A percentile compares a stretch with the other conserved stretches of the same genome.
These are phyloP conservation scores for Penicillium hesseltinei DNA, from an alignment of 2,329 filamentous ascomycete species.

Conservation along the genomic window DNA sequence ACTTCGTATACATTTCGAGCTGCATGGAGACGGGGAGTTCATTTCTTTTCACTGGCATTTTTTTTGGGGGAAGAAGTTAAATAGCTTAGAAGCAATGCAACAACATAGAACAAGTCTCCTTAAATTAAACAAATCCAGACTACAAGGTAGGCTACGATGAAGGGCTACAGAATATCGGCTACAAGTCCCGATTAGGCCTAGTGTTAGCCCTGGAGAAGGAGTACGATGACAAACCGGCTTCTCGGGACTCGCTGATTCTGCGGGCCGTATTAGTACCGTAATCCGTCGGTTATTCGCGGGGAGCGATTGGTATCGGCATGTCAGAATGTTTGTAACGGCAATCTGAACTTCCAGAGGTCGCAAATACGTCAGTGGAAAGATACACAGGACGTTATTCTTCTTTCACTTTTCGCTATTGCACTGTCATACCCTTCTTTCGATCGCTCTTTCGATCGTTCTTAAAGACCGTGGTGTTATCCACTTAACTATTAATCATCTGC, in stretches of 20 bases:
- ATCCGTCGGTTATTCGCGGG: constrained; percentile 17
- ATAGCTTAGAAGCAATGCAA: constrained; percentile 6
- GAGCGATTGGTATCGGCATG: constrained; percentile 34
- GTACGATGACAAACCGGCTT: constrained; percentile 22
- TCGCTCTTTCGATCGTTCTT: neutral
- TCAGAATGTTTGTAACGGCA: constrained; percentile 21
- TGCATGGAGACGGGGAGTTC: constrained; percentile 18
- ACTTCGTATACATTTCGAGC: constrained; percentile 20
- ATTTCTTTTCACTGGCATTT: neutral
- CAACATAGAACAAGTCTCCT: constrained; percentile 9
- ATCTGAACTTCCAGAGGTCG: neutral
- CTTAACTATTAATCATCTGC: too few relatives aligned
- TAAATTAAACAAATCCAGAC: neutral
- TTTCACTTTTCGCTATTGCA: constrained; percentile 4
- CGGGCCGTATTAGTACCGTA: constrained; percentile 22
- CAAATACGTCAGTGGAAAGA: constrained; percentile 12
- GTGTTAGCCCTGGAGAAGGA: neutral
- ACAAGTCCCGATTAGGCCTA: neutral
- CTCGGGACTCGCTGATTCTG: constrained; percentile 19
- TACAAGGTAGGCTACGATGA: too few relatives aligned
- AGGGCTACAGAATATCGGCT: neutral
- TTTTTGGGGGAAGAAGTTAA: neutral
- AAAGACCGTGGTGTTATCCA: neutral
- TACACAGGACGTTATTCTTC: constrained; percentile 8
- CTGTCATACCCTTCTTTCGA: neutral